Evolutionary conservation across 2,329 filamentous ascomycete species (phyloP).

Genomic region (Sclerotinia nivalis): DNA sequence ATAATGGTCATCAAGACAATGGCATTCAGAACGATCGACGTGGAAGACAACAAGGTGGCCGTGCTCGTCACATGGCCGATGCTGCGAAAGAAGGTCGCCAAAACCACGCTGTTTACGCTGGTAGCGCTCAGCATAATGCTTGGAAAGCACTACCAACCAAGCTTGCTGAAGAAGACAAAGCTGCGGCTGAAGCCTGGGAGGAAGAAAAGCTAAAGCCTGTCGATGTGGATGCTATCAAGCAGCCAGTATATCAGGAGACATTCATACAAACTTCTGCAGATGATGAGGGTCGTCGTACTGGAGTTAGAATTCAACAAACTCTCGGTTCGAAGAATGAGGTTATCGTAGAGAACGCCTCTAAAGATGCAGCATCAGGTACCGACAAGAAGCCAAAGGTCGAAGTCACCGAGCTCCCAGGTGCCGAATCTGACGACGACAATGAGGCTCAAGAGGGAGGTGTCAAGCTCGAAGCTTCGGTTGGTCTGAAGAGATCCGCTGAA

Average conservation of each 20-base stretch:
- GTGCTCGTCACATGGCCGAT: constrained; percentile 9
- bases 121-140: constrained; percentile 30
- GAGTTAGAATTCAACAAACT: constrained; percentile 26
- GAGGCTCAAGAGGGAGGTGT: constrained; percentile 20
- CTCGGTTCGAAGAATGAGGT: constrained; percentile 19
- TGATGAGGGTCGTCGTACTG: constrained; percentile 39
- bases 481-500: constrained; percentile 22
- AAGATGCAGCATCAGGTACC: background rate
- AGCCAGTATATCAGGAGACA: constrained; percentile 37
- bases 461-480: constrained; percentile 14
- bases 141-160: constrained; percentile 34
- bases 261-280: constrained; percentile 38
- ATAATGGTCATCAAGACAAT: background rate
- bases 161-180: constrained; percentile 36
- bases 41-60: constrained; percentile 5
- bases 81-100: constrained; percentile 13
- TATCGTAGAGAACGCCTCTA: background rate
- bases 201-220: constrained; percentile 17
- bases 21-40: background rate
- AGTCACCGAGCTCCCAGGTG: background rate
- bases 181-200: constrained; percentile 29
- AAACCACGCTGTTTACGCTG: background rate
- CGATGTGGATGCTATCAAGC: constrained; percentile 24
- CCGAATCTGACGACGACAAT: constrained; percentile 21
- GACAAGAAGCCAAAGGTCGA: constrained; percentile 2